phyloP scores from a whole-genome alignment of 495 filamentous ascomycete species.

The Chlorociboria aeruginascens region DNA sequence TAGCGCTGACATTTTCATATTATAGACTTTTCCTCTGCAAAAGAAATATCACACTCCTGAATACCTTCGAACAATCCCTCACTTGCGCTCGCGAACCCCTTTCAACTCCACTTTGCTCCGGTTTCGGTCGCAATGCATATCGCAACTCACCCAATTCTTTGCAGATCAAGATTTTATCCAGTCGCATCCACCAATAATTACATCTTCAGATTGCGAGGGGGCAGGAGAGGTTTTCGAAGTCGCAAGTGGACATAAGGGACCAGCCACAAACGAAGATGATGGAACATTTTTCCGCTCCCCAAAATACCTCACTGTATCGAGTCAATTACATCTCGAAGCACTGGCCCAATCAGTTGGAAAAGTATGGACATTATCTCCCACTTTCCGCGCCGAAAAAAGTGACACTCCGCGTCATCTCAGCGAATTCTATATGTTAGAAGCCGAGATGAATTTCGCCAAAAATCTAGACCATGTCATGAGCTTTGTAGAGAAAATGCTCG shows the following conservation, averaged over 20 bases:
- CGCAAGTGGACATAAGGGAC: slow-evolving; percentile 16
- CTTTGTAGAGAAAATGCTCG: slow-evolving; percentile 66
- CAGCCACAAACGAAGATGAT: slow-evolving; percentile 19
- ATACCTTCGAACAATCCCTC: slow-evolving; percentile 78
- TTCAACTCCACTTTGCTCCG: slow-evolving; percentile 70
- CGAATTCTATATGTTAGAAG: slow-evolving; percentile 99
- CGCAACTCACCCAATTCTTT: slow-evolving; percentile 64
- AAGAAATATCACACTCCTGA: slow-evolving; percentile 29
- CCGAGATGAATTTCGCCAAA: slow-evolving; percentile 68
- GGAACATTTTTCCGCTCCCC: slow-evolving; percentile 64
- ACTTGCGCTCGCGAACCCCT: slow-evolving; percentile 76
- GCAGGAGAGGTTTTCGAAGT: slow-evolving; percentile 92
- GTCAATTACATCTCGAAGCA: slow-evolving; percentile 89
- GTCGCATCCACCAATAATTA: slow-evolving; percentile 85
- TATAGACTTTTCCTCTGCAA: slow-evolving; percentile 18
- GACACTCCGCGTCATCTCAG: slow-evolving; percentile 90
- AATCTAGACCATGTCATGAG: slow-evolving; percentile 59
- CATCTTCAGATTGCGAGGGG: slow-evolving; percentile 94
- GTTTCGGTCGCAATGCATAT: slow-evolving; percentile 69
- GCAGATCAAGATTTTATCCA: slow-evolving; percentile 60
- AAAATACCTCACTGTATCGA: slow-evolving; percentile 95
- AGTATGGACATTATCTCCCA: slow-evolving; percentile 90
- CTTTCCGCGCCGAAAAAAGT: slow-evolving; percentile 88
- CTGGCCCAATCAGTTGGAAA: slow-evolving; percentile 76
- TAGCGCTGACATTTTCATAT: background rate